These are phyloP conservation scores for Akebia trifoliata DNA, from an alignment of 164 flowering plant species.

Conservation along the genomic window DNA sequence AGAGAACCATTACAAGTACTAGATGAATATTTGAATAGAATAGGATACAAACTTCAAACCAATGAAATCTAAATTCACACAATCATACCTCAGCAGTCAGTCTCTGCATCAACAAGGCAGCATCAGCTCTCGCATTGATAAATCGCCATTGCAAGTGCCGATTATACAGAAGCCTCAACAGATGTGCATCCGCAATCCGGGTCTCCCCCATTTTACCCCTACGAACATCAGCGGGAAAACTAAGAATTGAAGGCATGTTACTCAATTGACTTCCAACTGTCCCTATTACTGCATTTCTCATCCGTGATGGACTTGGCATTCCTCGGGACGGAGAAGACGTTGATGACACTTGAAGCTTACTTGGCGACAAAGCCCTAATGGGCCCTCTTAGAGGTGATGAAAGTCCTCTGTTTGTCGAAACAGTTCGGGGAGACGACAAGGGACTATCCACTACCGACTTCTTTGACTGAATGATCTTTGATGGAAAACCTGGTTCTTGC, in stretches of 20 bases:
- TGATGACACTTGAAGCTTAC: slow-evolving; percentile 31
- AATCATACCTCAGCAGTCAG: slow-evolving; percentile 61
- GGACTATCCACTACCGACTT: slow-evolving; percentile 48
- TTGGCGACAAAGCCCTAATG: slow-evolving; percentile 59
- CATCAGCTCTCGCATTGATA: slow-evolving; percentile 69
- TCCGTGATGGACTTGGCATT: slow-evolving; percentile 53
- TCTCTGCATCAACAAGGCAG: slow-evolving; percentile 46
- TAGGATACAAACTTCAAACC: neutral
- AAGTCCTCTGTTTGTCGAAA: slow-evolving; percentile 29
- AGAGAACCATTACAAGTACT: too few relatives aligned
- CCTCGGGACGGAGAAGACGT: slow-evolving; percentile 48
- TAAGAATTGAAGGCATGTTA: slow-evolving; percentile 45
- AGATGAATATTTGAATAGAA: too few relatives aligned
- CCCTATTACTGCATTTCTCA: slow-evolving; percentile 29
- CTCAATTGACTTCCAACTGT: slow-evolving; percentile 23
- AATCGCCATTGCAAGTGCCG: slow-evolving; percentile 83
- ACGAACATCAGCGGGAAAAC: slow-evolving; percentile 53
- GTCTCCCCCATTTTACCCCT: slow-evolving; percentile 69
- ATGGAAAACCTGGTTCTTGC: slow-evolving; percentile 71
- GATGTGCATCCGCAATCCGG: slow-evolving; percentile 58
- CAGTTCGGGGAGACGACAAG: slow-evolving; percentile 41
- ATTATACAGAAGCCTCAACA: slow-evolving; percentile 61
- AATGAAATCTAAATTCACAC: slow-evolving; percentile 2
- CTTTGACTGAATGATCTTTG: slow-evolving; percentile 44
- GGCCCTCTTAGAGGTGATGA: slow-evolving; percentile 57